phyloP scores from a whole-genome alignment of 2,329 filamentous ascomycete genomes.

The Dothiorella sarmentorum region DNA sequence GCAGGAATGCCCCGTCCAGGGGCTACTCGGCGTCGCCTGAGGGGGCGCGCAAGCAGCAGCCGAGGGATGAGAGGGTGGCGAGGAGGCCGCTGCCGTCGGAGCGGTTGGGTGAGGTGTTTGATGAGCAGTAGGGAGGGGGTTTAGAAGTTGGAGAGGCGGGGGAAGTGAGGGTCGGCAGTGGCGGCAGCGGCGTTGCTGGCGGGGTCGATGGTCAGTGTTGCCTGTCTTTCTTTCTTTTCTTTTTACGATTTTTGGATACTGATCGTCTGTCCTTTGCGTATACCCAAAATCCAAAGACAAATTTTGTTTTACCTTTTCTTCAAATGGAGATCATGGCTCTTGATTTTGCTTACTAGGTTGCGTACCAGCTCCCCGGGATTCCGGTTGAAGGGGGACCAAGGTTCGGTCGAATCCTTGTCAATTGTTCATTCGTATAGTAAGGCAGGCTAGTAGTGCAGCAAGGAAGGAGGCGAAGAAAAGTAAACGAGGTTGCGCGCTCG shows the following conservation, averaged over 20 bases:
- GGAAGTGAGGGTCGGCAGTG: too few relatives aligned
- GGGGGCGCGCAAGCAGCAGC: neutral
- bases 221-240: neutral
- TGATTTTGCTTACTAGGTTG: too few relatives aligned
- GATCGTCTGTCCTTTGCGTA: constrained; percentile 6
- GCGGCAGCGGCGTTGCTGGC: too few relatives aligned
- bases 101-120: neutral
- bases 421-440: too few relatives aligned
- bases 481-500: too few relatives aligned
- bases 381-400: too few relatives aligned
- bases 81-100: neutral
- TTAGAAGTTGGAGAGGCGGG: neutral
- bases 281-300: neutral
- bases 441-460: too few relatives aligned
- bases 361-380: too few relatives aligned
- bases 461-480: too few relatives aligned
- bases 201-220: neutral
- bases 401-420: too few relatives aligned
- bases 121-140: neutral
- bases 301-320: too few relatives aligned
- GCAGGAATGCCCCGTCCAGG: neutral
- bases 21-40: neutral
- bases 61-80: neutral
- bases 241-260: neutral
- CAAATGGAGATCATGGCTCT: too few relatives aligned